A percentile compares a stretch with the other conserved stretches of the same genome.
Evolutionary conservation across 306 rosid species (phyloP).

Genomic region (Acacia acuminata): DNA sequence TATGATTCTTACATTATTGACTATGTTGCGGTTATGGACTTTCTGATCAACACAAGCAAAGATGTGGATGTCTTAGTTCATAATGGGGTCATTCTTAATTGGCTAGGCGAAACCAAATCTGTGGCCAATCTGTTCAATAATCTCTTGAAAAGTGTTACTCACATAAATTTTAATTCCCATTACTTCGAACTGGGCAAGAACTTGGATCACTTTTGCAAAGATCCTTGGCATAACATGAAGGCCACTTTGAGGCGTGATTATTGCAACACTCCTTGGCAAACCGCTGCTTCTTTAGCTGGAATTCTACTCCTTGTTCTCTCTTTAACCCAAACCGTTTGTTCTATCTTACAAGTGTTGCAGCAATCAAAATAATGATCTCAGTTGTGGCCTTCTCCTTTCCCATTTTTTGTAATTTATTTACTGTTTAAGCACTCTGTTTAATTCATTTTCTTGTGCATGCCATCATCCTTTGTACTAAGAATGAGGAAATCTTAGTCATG

Average conservation of each 20-base stretch:
- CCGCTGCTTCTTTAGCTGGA: neutral
- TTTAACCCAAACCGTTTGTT: neutral
- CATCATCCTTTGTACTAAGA: neutral
- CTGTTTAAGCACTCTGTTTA: neutral
- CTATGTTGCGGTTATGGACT: slow-evolving; percentile 22
- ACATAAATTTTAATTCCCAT: neutral
- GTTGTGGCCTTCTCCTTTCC: neutral
- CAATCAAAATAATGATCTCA: neutral
- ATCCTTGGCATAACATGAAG: slow-evolving; percentile 20
- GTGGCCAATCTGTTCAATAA: neutral
- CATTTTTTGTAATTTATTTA: neutral
- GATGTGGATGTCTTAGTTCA: slow-evolving; percentile 32
- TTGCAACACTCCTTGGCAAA: neutral
- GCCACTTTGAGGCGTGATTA: slow-evolving; percentile 5
- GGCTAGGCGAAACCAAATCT: neutral
- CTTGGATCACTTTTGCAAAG: slow-evolving; percentile 22
- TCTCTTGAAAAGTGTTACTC: neutral
- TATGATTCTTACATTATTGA: slow-evolving; percentile 5
- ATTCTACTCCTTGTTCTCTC: neutral
- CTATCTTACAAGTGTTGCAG: slow-evolving; percentile 25
- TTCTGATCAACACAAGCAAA: slow-evolving; percentile 19
- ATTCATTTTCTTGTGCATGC: neutral
- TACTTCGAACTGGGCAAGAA: neutral
- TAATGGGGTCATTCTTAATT: neutral
- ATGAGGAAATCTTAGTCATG: too few relatives aligned